A percentile compares a stretch with the other conserved stretches of the same genome.
Conservation (phyloP, 306 rosid species). For the Mucuna pruriens region DNA sequence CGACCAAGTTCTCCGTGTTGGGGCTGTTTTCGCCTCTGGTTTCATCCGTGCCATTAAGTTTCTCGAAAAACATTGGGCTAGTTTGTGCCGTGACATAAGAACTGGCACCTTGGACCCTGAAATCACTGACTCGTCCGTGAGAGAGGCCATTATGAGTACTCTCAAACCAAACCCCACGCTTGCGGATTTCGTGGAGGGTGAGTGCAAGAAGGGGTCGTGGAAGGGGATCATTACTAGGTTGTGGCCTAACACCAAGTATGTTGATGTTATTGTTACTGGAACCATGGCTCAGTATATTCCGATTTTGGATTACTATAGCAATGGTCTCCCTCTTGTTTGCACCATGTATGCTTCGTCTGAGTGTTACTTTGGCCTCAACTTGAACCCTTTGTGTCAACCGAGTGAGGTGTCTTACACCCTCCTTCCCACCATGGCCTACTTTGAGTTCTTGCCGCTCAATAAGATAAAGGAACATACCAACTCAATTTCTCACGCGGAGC, state of each 20-base stretch:
- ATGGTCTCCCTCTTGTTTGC: constrained; percentile 66
- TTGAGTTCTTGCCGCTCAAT: constrained; percentile 63
- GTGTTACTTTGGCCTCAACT: constrained; percentile 67
- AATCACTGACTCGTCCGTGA: constrained; percentile 50
- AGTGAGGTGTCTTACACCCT: constrained; percentile 62
- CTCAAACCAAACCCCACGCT: constrained; percentile 58
- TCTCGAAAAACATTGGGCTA: constrained; percentile 58
- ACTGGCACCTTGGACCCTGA: constrained; percentile 48
- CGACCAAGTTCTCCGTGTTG: constrained; percentile 58
- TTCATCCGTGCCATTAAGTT: constrained; percentile 68
- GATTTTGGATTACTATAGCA: constrained; percentile 54
- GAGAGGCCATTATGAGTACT: constrained; percentile 52
- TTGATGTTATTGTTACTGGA: constrained; percentile 75
- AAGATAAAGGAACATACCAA: constrained; percentile 32
- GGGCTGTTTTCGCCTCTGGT: constrained; percentile 76
- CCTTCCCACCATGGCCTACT: constrained; percentile 70
- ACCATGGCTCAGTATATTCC: constrained; percentile 74
- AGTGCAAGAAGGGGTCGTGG: constrained; percentile 57
- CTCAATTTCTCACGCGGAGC: constrained; percentile 33
- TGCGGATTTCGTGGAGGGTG: constrained; percentile 52
- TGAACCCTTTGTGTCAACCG: constrained; percentile 68
- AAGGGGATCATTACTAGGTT: constrained; percentile 59
- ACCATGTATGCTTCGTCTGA: constrained; percentile 74
- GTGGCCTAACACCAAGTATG: constrained; percentile 69
- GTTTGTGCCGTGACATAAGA: constrained; percentile 53